These are phyloP conservation scores for Prunus mira DNA, from an alignment of 306 rosid genomes.

Conservation along the genomic window DNA sequence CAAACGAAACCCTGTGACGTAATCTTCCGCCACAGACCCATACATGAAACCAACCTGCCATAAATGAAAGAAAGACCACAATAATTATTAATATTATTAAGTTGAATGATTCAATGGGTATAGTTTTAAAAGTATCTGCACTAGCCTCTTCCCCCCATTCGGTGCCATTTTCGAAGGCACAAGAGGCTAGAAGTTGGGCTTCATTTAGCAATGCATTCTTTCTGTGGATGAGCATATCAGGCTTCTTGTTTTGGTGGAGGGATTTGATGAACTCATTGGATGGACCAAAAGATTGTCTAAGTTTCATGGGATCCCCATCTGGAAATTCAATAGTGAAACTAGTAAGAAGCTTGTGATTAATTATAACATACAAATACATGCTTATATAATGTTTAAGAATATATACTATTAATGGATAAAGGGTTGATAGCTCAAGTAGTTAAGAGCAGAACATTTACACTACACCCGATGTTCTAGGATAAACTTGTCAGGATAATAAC, in stretches of 20 bases:
- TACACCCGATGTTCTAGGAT: no score
- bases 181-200: conserved; percentile 48
- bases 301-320: conserved; percentile 39
- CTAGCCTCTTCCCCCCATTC: conserved; percentile 68
- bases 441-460: no score
- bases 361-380: no score
- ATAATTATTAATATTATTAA: not conserved
- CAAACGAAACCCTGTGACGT: conserved; percentile 50
- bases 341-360: no score
- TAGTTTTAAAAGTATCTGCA: not conserved
- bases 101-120: no score
- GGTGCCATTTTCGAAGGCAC: conserved; percentile 45
- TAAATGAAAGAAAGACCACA: not conserved
- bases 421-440: no score
- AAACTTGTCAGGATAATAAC: no score
- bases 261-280: conserved; percentile 59
- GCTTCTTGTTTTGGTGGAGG: conserved; percentile 22
- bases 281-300: conserved; percentile 40
- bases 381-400: no score
- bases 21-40: conserved; percentile 56
- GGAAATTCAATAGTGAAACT: not conserved
- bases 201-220: conserved; percentile 26
- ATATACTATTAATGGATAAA: no score
- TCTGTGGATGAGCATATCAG: not conserved
- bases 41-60: conserved; percentile 67